phyloP scores from a whole-genome alignment of 192 early-diverging fungal species.

The Gryganskiella cystojenkinii region DNA sequence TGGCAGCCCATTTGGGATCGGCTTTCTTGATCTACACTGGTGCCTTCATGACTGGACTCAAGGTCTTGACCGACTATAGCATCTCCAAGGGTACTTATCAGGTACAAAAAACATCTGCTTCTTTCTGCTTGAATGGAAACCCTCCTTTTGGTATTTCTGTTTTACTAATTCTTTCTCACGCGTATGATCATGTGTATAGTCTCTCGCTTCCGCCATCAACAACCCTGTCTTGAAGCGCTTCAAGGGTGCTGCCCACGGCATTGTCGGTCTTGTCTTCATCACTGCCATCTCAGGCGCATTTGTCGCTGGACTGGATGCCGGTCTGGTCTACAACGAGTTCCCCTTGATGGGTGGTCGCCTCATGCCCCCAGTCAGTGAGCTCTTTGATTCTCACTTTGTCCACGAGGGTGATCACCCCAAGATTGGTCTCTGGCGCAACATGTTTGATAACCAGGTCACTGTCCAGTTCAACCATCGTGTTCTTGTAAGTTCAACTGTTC shows the following conservation, averaged over 20 bases:
- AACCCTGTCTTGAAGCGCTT: slow-evolving; percentile 70
- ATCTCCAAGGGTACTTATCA: slow-evolving; percentile 62
- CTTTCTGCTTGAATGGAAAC: not conserved
- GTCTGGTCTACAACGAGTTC: slow-evolving; percentile 97
- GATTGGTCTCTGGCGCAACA: slow-evolving; percentile 79
- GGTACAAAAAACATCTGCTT: slow-evolving; percentile 6
- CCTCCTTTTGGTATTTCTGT: not conserved
- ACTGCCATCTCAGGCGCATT: slow-evolving; percentile 94
- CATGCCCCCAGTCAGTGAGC: slow-evolving; percentile 78
- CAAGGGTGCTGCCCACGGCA: slow-evolving; percentile 67
- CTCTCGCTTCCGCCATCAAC: slow-evolving; percentile 55
- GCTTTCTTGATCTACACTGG: slow-evolving; percentile 91
- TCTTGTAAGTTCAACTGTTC: slow-evolving; percentile 63
- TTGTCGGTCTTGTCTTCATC: slow-evolving; percentile 80
- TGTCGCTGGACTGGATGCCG: slow-evolving; percentile 97
- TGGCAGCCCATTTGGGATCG: slow-evolving; percentile 88
- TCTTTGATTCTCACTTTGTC: slow-evolving; percentile 62
- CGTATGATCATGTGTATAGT: slow-evolving; percentile 24
- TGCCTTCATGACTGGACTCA: slow-evolving; percentile 81
- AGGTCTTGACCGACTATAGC: slow-evolving; percentile 77
- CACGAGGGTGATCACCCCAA: slow-evolving; percentile 59
- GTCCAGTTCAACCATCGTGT: slow-evolving; percentile 97
- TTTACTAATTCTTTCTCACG: not conserved
- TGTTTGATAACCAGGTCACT: slow-evolving; percentile 93
- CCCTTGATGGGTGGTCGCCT: slow-evolving; percentile 91